Percentiles rank a stretch among this genome's conserved stretches.
Evolutionary conservation across 192 early-diverging fungal species (phyloP).

Genomic region (Allomyces javanicus): DNA sequence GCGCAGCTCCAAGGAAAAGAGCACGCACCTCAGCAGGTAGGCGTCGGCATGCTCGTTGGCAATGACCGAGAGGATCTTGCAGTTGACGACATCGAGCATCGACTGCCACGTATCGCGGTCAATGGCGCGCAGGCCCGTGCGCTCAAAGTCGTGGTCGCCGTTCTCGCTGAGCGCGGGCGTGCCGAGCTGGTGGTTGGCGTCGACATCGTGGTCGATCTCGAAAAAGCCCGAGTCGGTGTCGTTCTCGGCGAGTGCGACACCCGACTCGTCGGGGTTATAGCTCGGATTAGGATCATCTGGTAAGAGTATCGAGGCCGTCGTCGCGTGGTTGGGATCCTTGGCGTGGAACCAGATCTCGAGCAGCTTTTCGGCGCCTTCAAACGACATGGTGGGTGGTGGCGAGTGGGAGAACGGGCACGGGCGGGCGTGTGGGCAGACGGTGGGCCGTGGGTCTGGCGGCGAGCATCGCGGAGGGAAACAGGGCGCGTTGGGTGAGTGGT

Average conservation of each 20-base stretch:
- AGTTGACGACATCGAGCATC: slow-evolving; percentile 84
- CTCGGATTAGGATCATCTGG: too few species aligned
- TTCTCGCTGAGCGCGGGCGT: too few species aligned
- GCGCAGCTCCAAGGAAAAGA: too few species aligned
- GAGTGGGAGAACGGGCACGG: too few species aligned
- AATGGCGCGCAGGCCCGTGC: slow-evolving; percentile 49
- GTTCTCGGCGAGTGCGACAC: background rate
- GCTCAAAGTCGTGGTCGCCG: background rate
- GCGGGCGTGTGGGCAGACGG: too few species aligned
- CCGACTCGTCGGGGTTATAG: too few species aligned
- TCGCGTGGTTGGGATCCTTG: too few species aligned
- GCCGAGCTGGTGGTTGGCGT: slow-evolving; percentile 2
- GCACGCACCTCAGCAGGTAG: slow-evolving; percentile 53
- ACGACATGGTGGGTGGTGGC: slow-evolving; percentile 14
- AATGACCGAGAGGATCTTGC: slow-evolving; percentile 73
- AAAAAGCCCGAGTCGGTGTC: too few species aligned
- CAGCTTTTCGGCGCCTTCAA: slow-evolving; percentile 97
- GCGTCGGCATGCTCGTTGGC: slow-evolving; percentile 67
- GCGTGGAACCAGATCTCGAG: slow-evolving; percentile 85
- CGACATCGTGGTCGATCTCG: background rate
- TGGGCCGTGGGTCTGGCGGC: too few species aligned
- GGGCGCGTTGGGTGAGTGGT: too few species aligned
- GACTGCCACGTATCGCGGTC: slow-evolving; percentile 64
- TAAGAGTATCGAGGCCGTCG: too few species aligned
- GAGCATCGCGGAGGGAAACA: too few species aligned